Evolutionary conservation across 306 rosid species (phyloP).

Genomic region (Gynostemma pentaphyllum): DNA sequence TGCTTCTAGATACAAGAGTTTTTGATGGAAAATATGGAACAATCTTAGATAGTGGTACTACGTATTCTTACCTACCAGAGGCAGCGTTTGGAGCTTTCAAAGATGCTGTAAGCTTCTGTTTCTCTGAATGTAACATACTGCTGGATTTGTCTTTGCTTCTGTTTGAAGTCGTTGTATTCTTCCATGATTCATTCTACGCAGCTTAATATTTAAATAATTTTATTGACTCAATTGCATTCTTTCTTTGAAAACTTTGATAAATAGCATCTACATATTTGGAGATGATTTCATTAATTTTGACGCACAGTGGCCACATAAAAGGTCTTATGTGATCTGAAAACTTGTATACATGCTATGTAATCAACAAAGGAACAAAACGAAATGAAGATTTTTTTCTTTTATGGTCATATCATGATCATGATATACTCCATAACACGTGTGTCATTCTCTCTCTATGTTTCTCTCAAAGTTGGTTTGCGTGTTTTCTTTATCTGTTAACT

Average conservation of each 20-base stretch:
- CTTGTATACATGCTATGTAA: not conserved
- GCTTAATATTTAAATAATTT: not conserved
- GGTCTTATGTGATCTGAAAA: not conserved
- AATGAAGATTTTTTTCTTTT: not conserved
- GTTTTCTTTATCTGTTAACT: not conserved
- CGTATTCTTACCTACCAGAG: conserved; percentile 85
- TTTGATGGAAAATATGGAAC: conserved; percentile 83
- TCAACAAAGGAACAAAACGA: not conserved
- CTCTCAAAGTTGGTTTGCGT: not conserved
- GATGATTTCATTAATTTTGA: not conserved
- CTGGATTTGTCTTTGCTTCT: conserved; percentile 13
- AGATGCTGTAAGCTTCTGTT: conserved; percentile 57
- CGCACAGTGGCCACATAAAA: not conserved
- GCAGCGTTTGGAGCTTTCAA: conserved; percentile 64
- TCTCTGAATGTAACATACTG: conserved; percentile 3
- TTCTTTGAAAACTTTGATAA: not conserved
- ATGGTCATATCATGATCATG: not conserved
- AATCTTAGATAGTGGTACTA: conserved; percentile 92
- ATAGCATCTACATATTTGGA: not conserved
- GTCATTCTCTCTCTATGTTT: not conserved
- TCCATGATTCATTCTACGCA: not conserved
- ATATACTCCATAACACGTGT: not conserved
- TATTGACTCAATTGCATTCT: not conserved
- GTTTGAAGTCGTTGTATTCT: not conserved
- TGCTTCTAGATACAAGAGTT: conserved; percentile 47